Base-by-base conservation (phyloP, 2,329 filamentous ascomycete genomes). In the Colletotrichum sp. region DNA sequence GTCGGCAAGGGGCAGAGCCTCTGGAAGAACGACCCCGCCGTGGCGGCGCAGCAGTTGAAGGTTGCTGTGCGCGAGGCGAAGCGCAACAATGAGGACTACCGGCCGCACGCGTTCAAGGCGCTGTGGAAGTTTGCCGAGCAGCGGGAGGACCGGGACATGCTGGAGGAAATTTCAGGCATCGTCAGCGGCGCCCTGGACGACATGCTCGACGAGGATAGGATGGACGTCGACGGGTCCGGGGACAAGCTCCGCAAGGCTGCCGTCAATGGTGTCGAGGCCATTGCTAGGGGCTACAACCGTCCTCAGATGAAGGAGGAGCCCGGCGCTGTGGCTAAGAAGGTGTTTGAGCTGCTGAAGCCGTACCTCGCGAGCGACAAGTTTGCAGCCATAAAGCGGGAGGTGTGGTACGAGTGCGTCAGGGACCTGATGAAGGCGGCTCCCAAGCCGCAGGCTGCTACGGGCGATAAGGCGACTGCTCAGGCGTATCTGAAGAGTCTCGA, bases 21-120 rank as follows among this genome's bases (percentile, higher is more conserved):
- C 34, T 93, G 92, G 88, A 85, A 87, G 63, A 83, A 84, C 8
- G 90, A 93, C 78, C 77, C 82, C 0, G 81, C 82, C 12, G 85
- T 95, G 28, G 90, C 90, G 13, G 88, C 90, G 10, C 89, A 93
- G 79, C 92, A 96, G 86, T 94, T 93, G 86, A 96, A 96, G 89
- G 94, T 98, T 78, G 91, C 91, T 7, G 84, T 96, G 18, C 91
- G 96, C 73, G 97, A 99, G 89, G 96, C 96, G 10, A 98, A 97
- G 87, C 92, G 97, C 36, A 96, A 96, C 82, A 98, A 98, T 81
- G 91, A 93, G n/a, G 88, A 89, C 9, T 99, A 99, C 84, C 92
- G 95, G 16, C 93, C 94, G 24, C 90, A 95, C 83, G 95, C 95
- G 1, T 90, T 98, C 78, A 87, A 88, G 71, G 92, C 92, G 39